These are phyloP conservation scores for Nepenthes alata DNA, from an alignment of 179 eudicot genomes.

Conservation along the genomic window DNA sequence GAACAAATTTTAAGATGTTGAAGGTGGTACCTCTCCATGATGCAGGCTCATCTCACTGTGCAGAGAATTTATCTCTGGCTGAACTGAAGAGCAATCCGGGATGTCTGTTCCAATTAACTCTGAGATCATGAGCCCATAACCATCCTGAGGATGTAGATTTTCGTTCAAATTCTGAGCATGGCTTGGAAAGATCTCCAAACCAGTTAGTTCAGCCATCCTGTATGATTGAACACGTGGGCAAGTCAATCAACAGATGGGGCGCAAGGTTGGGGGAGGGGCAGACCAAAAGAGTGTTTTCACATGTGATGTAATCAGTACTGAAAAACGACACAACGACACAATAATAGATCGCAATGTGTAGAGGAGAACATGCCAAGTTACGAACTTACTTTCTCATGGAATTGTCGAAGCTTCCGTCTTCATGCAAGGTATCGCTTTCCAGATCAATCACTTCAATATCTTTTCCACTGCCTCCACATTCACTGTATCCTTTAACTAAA, in stretches of 20 bases:
- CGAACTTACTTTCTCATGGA: conserved; percentile 43
- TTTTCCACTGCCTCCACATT: conserved; percentile 36
- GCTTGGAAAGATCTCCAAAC: conserved; percentile 42
- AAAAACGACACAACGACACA: neutral
- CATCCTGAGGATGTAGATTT: conserved; percentile 68
- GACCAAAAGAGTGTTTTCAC: too few species aligned
- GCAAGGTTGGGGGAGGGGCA: too few species aligned
- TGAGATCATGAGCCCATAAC: conserved; percentile 87
- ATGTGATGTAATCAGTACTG: neutral
- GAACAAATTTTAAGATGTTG: neutral
- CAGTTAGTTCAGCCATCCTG: conserved; percentile 50
- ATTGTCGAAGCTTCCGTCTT: conserved; percentile 28
- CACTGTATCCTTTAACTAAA: conserved; percentile 25
- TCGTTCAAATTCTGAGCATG: conserved; percentile 42
- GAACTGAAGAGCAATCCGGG: conserved; percentile 55
- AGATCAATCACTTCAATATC: conserved; percentile 82
- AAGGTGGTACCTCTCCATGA: conserved; percentile 58
- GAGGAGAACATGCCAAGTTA: neutral
- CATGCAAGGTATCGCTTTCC: conserved; percentile 49
- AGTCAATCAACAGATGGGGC: neutral
- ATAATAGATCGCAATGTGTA: neutral
- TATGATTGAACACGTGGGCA: conserved; percentile 6
- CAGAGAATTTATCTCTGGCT: conserved; percentile 49
- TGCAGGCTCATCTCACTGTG: conserved; percentile 66
- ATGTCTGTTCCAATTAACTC: conserved; percentile 81